Percentiles rank a stretch among this genome's conserved stretches.
These are phyloP conservation scores for Acanthamoeba lugdunensis DNA, from an alignment of 208 protist genomes.

Conservation along the genomic window DNA sequence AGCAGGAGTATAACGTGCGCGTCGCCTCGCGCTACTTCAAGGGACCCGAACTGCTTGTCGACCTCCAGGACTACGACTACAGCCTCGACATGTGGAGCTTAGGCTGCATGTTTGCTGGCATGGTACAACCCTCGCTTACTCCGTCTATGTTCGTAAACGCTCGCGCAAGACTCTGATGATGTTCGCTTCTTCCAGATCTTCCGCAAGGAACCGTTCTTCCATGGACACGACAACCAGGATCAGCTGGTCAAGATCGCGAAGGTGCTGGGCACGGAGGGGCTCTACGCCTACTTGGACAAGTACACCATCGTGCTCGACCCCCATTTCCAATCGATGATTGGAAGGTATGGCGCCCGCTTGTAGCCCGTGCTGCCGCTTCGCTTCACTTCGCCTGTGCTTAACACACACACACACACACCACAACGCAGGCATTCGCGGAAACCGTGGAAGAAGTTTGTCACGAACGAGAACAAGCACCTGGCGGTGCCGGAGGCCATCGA, in stretches of 20 bases:
- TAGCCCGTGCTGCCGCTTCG: neutral
- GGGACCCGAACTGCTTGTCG: constrained; percentile 95
- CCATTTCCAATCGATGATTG: constrained; percentile 90
- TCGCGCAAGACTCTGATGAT: neutral
- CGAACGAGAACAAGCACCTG: constrained; percentile 82
- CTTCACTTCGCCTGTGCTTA: neutral
- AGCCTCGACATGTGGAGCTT: constrained; percentile 98
- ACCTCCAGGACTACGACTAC: constrained; percentile 98
- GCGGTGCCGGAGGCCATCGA: constrained; percentile 96
- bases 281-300: constrained; percentile 95
- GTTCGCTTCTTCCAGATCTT: constrained; percentile 90
- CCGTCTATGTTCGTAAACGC: neutral
- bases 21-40: constrained; percentile 99
- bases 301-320: constrained; percentile 94
- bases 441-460: constrained; percentile 94
- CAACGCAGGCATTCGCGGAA: constrained; percentile 88
- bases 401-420: neutral
- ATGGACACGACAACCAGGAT: constrained; percentile 97
- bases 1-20: constrained; percentile 96
- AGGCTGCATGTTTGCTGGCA: constrained; percentile 97
- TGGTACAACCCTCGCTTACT: constrained; percentile 84
- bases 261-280: constrained; percentile 95
- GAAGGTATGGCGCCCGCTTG: constrained; percentile 83
- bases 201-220: constrained; percentile 97
- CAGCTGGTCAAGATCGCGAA: constrained; percentile 94